Base-by-base conservation (phyloP, 2,329 filamentous ascomycete genomes). In the Stagonosporopsis rhizophila region DNA sequence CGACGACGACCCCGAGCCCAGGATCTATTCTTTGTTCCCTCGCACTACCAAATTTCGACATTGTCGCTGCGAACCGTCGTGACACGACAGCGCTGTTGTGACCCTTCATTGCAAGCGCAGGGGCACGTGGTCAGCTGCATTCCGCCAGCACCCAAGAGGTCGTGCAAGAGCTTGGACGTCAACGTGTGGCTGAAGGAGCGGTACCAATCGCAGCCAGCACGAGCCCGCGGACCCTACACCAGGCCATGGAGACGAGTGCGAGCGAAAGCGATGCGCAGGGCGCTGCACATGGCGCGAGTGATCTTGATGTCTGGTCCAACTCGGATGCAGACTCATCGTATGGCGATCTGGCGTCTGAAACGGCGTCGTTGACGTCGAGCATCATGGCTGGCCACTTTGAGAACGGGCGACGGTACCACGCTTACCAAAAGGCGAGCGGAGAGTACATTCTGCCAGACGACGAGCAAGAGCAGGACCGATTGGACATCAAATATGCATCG, bases 321-420 rank as follows among this genome's bases (percentile, higher is more conserved):
- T 59, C 61, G 17, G 60, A 58, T 27, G 62, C 61, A 28, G 64
- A 67, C 48, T 67, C 64, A n/a, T 57, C 64, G 8, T 67, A 67
- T 30, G 62, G 59, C 2, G 64, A 67, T 40, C 44, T 67, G 46
- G 62, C 53, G 19, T 64, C 61, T 19, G 61, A 66, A 40, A 70
- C 69, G n/a, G 66, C 67, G 14, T 71, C 69, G 23, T 47, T 71
- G 23, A 66, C 65, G 14, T 70, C 68, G 6, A 65, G 63, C 34
- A 66, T 70, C 40, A 54, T 67, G 55, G 60, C 63, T 17, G 69
- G 69, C 41, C 61, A 60, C n/a, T 72, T 64, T 35, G 68, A 72
- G 44, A 70, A 72, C 32, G 69, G 69, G 17, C 53, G 69, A 23
- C 58, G 69, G 19, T 71, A 72, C 44, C 68, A 70, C 47, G 58